Conservation (phyloP, 2,329 filamentous ascomycete genomes). For the Hymenoscyphus infarciens region DNA sequence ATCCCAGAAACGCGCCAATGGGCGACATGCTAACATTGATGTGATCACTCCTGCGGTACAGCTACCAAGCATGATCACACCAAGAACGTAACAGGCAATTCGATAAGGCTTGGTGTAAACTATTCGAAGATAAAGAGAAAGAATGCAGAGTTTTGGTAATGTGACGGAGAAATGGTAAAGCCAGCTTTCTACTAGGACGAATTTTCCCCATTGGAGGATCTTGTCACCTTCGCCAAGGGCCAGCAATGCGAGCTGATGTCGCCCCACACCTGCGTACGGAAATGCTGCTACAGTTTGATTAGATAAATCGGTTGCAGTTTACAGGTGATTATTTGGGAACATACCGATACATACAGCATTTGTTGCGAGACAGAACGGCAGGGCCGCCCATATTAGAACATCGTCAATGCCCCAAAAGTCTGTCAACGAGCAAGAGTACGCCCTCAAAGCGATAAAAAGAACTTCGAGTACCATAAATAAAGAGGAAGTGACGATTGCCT, state of each 20-base stretch:
- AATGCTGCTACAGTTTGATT: neutral
- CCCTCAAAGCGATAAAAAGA: neutral
- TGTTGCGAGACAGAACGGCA: neutral
- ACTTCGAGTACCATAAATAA: neutral
- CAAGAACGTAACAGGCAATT: neutral
- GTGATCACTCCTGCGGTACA: neutral
- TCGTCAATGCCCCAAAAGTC: neutral
- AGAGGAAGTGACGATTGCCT: neutral
- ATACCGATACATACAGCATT: neutral
- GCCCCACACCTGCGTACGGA: neutral
- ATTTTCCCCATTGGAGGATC: neutral
- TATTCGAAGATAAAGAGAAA: slow-evolving; percentile 1
- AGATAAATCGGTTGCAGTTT: neutral
- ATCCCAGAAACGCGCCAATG: neutral
- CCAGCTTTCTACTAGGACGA: neutral
- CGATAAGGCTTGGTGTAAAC: neutral
- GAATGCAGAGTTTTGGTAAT: neutral
- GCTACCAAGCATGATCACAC: neutral
- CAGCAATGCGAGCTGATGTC: neutral
- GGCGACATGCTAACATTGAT: neutral
- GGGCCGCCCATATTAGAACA: neutral
- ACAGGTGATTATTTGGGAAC: neutral
- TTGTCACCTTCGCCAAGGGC: neutral
- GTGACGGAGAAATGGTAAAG: neutral
- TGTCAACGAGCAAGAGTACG: neutral